Evolutionary conservation across 2,329 filamentous ascomycete genomes (phyloP).

Genomic region (Trichophyton simii): DNA sequence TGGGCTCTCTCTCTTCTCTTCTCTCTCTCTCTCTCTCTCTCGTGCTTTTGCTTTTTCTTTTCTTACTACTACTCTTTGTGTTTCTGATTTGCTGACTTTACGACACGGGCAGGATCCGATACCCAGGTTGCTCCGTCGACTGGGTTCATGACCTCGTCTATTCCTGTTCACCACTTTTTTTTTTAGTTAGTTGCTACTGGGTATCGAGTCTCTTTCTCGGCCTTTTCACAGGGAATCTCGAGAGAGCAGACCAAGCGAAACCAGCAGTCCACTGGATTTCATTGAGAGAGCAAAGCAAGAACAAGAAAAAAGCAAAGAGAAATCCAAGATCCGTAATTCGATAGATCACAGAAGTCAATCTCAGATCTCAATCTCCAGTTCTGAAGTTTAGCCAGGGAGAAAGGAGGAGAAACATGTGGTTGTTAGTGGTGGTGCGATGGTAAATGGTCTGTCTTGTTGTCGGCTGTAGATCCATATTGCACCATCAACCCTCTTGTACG

Average conservation of each 20-base stretch:
- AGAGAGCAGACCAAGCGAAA: background rate
- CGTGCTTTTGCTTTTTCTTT: too few relatives aligned
- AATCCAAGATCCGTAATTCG: background rate
- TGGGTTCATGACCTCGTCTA: background rate
- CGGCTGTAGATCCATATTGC: background rate
- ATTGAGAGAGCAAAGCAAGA: background rate
- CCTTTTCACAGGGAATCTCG: background rate
- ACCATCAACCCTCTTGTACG: background rate
- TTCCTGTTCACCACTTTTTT: background rate
- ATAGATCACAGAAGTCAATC: slow-evolving; percentile 1
- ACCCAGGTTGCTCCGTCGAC: background rate
- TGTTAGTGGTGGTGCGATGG: background rate
- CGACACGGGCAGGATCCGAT: background rate
- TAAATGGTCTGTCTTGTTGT: background rate
- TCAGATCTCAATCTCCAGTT: background rate
- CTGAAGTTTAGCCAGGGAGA: background rate
- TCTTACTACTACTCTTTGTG: too few relatives aligned
- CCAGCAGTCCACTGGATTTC: background rate
- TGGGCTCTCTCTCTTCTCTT: background rate
- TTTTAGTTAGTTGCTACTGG: too few relatives aligned
- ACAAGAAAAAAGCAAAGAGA: background rate
- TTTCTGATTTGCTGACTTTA: too few relatives aligned
- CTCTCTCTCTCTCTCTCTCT: too few relatives aligned
- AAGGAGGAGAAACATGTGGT: background rate
- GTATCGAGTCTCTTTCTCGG: too few relatives aligned